Evolutionary conservation across 2,329 filamentous ascomycete genomes (phyloP).

Genomic region (Hymenoscyphus fructigenus): DNA sequence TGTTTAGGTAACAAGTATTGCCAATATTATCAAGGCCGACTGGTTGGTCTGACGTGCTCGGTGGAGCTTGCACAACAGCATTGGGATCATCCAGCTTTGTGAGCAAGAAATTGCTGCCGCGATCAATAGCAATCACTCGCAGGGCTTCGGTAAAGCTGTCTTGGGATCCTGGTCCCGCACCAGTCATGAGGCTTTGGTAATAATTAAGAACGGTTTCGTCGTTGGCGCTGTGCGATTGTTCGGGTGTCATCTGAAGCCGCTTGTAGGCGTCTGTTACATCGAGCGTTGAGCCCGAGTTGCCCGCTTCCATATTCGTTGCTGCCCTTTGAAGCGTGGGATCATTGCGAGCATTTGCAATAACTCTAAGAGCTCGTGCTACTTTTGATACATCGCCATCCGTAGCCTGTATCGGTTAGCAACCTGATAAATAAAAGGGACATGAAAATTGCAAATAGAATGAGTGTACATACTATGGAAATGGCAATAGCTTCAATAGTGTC

Average conservation of each 20-base stretch:
- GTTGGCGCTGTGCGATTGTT: conserved; percentile 21
- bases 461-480: conserved; percentile 32
- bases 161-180: conserved; percentile 33
- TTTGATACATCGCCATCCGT: conserved; percentile 34
- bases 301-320: conserved; percentile 32
- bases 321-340: conserved; percentile 31
- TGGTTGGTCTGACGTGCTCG: conserved; percentile 57
- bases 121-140: conserved; percentile 34
- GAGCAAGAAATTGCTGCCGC: conserved; percentile 35
- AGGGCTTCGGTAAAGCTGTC: conserved; percentile 36
- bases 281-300: conserved; percentile 26
- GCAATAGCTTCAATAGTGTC: conserved; percentile 37
- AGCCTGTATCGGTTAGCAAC: conserved; percentile 23
- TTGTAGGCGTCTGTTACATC: conserved; percentile 35
- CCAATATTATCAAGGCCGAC: conserved; percentile 91
- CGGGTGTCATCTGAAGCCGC: conserved; percentile 33
- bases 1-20: conserved; percentile 98
- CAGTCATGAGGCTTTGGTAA: conserved; percentile 32
- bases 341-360: conserved; percentile 32
- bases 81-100: conserved; percentile 37
- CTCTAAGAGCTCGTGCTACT: conserved; percentile 33
- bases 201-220: conserved; percentile 37
- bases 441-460: background rate
- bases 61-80: conserved; percentile 31
- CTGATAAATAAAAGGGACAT: background rate